These are phyloP conservation scores for Candida tetrigidarum DNA, from an alignment of 1,139 yeast species.

Conservation along the genomic window DNA sequence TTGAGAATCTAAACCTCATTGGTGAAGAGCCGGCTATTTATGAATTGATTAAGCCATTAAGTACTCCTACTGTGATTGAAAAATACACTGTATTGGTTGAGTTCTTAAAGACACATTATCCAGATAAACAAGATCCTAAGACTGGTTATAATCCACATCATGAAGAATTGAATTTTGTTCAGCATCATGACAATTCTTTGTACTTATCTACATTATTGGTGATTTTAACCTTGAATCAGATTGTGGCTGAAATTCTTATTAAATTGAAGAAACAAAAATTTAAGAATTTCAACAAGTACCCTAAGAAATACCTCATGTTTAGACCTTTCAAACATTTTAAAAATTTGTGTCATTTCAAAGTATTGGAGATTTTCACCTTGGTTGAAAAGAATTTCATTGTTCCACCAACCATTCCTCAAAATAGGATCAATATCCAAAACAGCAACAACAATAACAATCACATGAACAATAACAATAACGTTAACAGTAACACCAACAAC, in stretches of 20 bases:
- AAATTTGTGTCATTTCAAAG: slow-evolving; percentile 32
- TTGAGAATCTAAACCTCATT: slow-evolving; percentile 26
- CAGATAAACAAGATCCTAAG: slow-evolving; percentile 14
- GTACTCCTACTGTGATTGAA: slow-evolving; percentile 32
- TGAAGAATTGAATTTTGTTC: slow-evolving; percentile 25
- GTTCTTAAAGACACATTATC: slow-evolving; percentile 27
- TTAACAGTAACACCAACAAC: neutral
- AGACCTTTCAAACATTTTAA: slow-evolving; percentile 30
- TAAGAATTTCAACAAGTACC: slow-evolving; percentile 23
- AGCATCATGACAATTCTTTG: slow-evolving; percentile 35
- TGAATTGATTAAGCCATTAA: slow-evolving; percentile 30
- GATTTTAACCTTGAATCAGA: slow-evolving; percentile 32
- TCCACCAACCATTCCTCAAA: slow-evolving; percentile 24
- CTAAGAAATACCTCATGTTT: slow-evolving; percentile 22
- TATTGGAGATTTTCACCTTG: slow-evolving; percentile 31
- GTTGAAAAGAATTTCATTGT: slow-evolving; percentile 35
- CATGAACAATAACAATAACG: slow-evolving; percentile 11
- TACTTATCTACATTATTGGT: slow-evolving; percentile 34
- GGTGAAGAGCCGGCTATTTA: slow-evolving; percentile 27
- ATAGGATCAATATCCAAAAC: slow-evolving; percentile 6
- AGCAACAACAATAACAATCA: slow-evolving; percentile 13
- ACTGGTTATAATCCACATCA: slow-evolving; percentile 15
- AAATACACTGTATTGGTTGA: slow-evolving; percentile 29
- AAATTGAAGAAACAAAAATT: slow-evolving; percentile 32
- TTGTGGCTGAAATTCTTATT: slow-evolving; percentile 36